Conservation (phyloP, 1,284 basidiomycete genomes). For the Leccinum proliferum region DNA sequence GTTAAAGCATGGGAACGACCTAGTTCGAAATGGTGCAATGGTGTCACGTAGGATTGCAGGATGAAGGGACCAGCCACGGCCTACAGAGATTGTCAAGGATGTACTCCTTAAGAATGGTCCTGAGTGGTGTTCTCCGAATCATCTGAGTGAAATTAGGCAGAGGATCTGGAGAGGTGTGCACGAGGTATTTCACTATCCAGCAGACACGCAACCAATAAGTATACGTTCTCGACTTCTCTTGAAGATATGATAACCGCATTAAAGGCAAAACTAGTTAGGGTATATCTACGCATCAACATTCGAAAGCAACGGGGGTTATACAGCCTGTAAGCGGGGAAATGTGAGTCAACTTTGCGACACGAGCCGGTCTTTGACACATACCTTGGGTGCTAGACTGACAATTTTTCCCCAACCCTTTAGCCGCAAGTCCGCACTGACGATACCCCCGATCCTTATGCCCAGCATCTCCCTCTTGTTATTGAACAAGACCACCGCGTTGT, state of each 20-base stretch:
- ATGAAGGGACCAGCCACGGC: not conserved
- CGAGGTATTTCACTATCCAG: not conserved
- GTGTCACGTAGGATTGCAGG: not conserved
- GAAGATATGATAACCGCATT: not conserved
- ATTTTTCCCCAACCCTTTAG: conserved; percentile 96
- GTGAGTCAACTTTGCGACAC: not conserved
- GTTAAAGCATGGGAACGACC: conserved; percentile 16
- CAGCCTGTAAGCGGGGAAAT: conserved; percentile 9
- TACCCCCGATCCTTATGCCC: conserved; percentile 91
- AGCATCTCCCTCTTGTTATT: conserved; percentile 98
- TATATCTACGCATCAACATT: conserved; percentile 5
- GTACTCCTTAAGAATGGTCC: conserved; percentile 1
- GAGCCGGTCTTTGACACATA: conserved; percentile 9
- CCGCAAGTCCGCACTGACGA: conserved; percentile 88
- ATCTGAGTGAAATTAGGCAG: conserved; percentile 4
- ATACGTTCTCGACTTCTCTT: not conserved
- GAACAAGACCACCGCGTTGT: conserved; percentile 94
- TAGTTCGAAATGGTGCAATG: not conserved
- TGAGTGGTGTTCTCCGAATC: conserved; percentile 11
- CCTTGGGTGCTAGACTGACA: conserved; percentile 84
- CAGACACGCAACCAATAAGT: not conserved
- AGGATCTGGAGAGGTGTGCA: not conserved
- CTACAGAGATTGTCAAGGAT: not conserved
- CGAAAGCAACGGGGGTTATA: conserved; percentile 11
- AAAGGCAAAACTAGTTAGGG: conserved; percentile 8